Evolutionary conservation across 805 yeast species (phyloP).

Genomic region (Saturnispora mendoncae): DNA sequence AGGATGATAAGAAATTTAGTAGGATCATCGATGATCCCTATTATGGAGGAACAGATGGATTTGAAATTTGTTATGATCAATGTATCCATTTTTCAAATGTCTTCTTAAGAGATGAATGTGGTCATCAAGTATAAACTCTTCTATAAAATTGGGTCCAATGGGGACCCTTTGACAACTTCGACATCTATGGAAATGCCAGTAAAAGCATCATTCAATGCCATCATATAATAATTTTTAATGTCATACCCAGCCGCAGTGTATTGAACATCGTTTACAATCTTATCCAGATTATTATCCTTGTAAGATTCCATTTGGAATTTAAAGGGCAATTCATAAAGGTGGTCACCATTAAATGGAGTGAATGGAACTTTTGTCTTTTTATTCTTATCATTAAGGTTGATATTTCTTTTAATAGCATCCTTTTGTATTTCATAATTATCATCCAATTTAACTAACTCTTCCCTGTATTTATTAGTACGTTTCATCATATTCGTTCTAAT

Average conservation of each 20-base stretch:
- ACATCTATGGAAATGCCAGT: slow-evolving; percentile 81
- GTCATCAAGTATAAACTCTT: slow-evolving; percentile 1
- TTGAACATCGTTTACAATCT: slow-evolving; percentile 42
- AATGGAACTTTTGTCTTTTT: slow-evolving; percentile 46
- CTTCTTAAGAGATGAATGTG: slow-evolving; percentile 46
- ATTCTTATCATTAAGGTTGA: slow-evolving; percentile 20
- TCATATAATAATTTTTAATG: slow-evolving; percentile 56
- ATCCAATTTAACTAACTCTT: slow-evolving; percentile 39
- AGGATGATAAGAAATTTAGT: slow-evolving; percentile 40
- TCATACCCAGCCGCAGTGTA: slow-evolving; percentile 83
- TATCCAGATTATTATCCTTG: slow-evolving; percentile 50
- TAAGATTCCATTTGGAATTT: slow-evolving; percentile 31
- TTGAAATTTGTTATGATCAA: slow-evolving; percentile 71
- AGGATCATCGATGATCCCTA: slow-evolving; percentile 82
- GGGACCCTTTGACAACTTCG: slow-evolving; percentile 41
- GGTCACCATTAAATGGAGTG: slow-evolving; percentile 91
- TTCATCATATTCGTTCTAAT: slow-evolving; percentile 48
- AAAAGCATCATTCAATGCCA: slow-evolving; percentile 81
- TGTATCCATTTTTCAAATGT: slow-evolving; percentile 65
- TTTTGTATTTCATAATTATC: slow-evolving; percentile 24
- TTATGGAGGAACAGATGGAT: slow-evolving; percentile 81
- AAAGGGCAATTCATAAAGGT: slow-evolving; percentile 48
- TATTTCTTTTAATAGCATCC: slow-evolving; percentile 21
- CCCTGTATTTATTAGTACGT: slow-evolving; percentile 56
- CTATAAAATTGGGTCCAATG: not conserved